Conservation (phyloP, 2,329 filamentous ascomycete species). For the Colletotrichum higginsianum region DNA sequence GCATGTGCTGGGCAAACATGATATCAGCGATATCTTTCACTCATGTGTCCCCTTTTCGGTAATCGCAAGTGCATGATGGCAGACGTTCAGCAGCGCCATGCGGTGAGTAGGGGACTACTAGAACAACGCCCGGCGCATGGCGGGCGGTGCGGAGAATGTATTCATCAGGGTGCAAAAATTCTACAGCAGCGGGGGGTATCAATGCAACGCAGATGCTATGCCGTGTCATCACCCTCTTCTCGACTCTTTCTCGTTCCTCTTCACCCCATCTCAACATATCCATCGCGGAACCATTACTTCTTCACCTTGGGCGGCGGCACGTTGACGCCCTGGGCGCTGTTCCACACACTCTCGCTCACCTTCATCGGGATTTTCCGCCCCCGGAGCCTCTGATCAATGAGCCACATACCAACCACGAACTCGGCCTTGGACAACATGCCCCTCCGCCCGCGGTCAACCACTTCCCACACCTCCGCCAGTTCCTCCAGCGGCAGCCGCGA, state of each 20-base stretch:
- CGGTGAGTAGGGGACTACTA: too few species aligned
- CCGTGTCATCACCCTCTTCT: background rate
- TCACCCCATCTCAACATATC: background rate
- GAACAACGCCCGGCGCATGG: too few species aligned
- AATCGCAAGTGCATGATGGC: too few species aligned
- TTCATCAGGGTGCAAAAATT: too few species aligned
- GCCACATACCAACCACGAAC: conserved; percentile 88
- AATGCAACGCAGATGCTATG: too few species aligned
- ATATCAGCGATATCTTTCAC: too few species aligned
- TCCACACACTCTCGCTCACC: conserved; percentile 83
- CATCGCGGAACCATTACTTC: conserved; percentile 13
- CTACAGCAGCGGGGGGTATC: too few species aligned
- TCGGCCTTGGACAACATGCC: conserved; percentile 76
- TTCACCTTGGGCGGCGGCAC: conserved; percentile 52
- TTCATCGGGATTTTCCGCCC: conserved; percentile 82
- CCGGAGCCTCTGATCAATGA: conserved; percentile 85
- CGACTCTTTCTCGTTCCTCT: background rate
- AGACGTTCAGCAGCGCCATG: too few species aligned
- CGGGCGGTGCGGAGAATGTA: too few species aligned
- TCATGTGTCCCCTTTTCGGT: too few species aligned
- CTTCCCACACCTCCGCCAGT: conserved; percentile 82
- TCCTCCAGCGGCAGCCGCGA: conserved; percentile 78
- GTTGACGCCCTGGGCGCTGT: conserved; percentile 70
- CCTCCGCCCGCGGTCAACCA: conserved; percentile 72
- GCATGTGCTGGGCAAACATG: too few species aligned